Evolutionary conservation across 148 eudicot species (phyloP), one percentile per base, ranked within the genome.

Genomic region (Pouteria glomerata): DNA sequence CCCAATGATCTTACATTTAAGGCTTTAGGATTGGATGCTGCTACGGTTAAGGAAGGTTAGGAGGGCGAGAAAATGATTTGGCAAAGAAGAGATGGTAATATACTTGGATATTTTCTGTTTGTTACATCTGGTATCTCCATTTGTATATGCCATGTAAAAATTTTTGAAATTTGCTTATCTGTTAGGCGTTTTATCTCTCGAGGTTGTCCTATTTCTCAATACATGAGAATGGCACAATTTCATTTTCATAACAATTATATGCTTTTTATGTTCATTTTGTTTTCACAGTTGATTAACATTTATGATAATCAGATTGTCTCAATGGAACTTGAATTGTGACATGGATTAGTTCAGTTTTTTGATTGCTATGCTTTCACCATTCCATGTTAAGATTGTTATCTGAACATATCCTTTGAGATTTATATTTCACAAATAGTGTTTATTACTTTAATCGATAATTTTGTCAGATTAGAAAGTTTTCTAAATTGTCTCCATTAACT

Each of bases 11-110:
- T 69, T 33, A 74, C 70, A 8, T 44, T 53, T 2, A 57, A 34
- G 61, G 47, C 29, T 12, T 70, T 79, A 26, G 81, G 69, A 70
- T 55, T 74, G 74, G 80, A 73, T 74, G 57, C 61, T 57, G 66
- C 64, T 33, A 58, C 72, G 42, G 62, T 42, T 57, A 41, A 16
- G 26, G 73, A 57, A 73, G 51, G 26, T 50, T 30, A 72, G 55
- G 50, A 39, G 39, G 14, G 14, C 2, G 68, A 41, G 66, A 66
- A 58, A 52, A 77, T 53, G 73, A 74, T 74, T 71, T 58, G 66
- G 23, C 48, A 30, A 56, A 48, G 41, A 42, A 30, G 59, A 41
- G 37, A 74, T 69, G 78, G 74, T 78, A 5, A 69, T 35, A 1
- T 41, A 1, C 55, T 39, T 14, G 10, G 8, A 26, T 52, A 41